Percentiles rank a stretch among this genome's conserved stretches.
Evolutionary conservation across 2,329 filamentous ascomycete species (phyloP).

Genomic region (Corniculantispora saksenae): DNA sequence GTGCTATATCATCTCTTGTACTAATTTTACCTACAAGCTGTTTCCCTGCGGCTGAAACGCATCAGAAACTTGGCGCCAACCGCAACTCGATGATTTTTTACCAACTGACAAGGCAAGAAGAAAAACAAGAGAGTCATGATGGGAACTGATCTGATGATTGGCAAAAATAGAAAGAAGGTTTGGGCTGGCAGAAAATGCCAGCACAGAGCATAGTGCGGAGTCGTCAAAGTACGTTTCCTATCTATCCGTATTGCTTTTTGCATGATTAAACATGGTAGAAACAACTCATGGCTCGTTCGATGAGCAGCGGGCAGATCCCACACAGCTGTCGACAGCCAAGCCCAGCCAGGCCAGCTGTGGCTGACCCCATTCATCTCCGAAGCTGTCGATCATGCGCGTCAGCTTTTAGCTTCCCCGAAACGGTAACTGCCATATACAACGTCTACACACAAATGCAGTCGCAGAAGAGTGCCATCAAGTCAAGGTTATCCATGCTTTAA

Average conservation of each 20-base stretch:
- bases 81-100: background rate
- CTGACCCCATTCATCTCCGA: background rate
- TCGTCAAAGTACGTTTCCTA: background rate
- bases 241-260: no score
- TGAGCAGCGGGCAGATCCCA: background rate
- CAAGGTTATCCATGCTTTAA: background rate
- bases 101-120: background rate
- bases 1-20: background rate
- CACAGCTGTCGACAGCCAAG: background rate
- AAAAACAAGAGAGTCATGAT: background rate
- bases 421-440: background rate
- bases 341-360: background rate
- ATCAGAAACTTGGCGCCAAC: conserved; percentile 10
- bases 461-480: no score
- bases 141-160: background rate
- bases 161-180: background rate
- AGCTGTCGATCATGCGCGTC: background rate
- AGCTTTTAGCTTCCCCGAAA: background rate
- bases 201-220: background rate
- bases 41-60: conserved; percentile 11
- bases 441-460: no score
- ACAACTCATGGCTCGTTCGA: background rate
- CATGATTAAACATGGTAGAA: background rate
- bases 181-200: background rate
- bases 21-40: background rate